Evolutionary conservation across 2,329 filamentous ascomycete genomes (phyloP), one percentile per base, ranked within the genome.

Genomic region (Trichoderma sp.): DNA sequence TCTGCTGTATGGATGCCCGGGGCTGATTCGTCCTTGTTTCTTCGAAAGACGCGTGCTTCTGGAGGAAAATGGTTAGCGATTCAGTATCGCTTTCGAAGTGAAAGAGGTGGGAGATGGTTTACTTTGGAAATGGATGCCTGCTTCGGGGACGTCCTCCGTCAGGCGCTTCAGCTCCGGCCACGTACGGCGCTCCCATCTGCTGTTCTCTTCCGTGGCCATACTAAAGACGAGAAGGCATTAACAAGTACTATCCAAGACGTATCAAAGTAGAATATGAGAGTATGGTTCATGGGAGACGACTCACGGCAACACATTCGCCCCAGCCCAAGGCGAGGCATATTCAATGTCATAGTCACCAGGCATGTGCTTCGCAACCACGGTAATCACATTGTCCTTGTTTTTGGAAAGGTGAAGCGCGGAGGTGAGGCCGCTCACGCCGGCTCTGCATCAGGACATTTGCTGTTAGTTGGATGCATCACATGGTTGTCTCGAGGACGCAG

Each of bases 271-370:
- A 17, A 39, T 2, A 26, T 55, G 24, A 7, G 19, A 41, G 17
- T 44, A 24, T 1, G 17, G 39, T 15, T 4, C 1, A 5, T 15
- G 39, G 3, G 34, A 41, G 5, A 5, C 24, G 26, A 81, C 88
- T 67, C 72, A 91, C 88, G 90, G 92, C 66, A 90, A 76, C 72
- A 88, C 88, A 73, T 95, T 94, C 67, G 92, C 92, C 15, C 92
- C 92, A 3, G 92, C 92, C 90, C 91, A 96, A 0, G 92, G 92
- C 6, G 91, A 96, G 0, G 91, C 89, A 75, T 97, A 97, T 80
- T 96, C 90, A 70, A 93, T 89, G 69, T 94, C 90, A 76, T 94
- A 95, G 79, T 97, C 93, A 43, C 93, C 93, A 0, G 93, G 93
- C 90, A 97, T 95, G 74, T 96, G 90, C 73, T 94, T 96, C 5